phyloP scores from a whole-genome alignment of 1,139 yeast species.

The Suhomyces kunorum region DNA sequence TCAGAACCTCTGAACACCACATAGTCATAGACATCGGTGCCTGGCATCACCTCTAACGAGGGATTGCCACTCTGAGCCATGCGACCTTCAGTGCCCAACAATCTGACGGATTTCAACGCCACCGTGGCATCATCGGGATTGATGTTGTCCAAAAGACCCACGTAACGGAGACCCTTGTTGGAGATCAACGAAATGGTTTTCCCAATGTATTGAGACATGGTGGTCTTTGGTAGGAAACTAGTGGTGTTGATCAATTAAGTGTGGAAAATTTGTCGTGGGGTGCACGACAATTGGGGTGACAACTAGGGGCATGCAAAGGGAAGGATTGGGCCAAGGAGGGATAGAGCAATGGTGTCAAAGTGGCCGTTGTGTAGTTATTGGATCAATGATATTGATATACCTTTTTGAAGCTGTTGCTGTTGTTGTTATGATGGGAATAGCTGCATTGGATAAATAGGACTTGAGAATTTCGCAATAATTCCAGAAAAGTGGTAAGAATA shows the following conservation, averaged over 20 bases:
- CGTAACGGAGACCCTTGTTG: constrained; percentile 83
- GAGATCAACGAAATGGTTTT: constrained; percentile 89
- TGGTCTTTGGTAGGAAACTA: not conserved
- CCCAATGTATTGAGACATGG: constrained; percentile 87
- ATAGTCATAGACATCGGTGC: constrained; percentile 69
- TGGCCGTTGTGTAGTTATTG: too few relatives aligned
- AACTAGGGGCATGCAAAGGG: too few relatives aligned
- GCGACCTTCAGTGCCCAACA: constrained; percentile 94
- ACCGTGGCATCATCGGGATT: constrained; percentile 93
- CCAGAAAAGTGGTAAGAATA: not conserved
- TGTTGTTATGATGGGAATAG: not conserved
- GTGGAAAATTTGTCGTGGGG: not conserved
- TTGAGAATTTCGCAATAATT: too few relatives aligned
- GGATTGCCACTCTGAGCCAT: constrained; percentile 61
- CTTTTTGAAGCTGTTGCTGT: not conserved
- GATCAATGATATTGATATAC: too few relatives aligned
- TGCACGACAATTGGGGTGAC: constrained; percentile 2
- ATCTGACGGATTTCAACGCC: constrained; percentile 76
- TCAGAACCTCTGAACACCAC: constrained; percentile 92
- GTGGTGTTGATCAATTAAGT: not conserved
- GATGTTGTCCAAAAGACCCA: constrained; percentile 82
- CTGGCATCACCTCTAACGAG: constrained; percentile 71
- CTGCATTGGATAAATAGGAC: too few relatives aligned
- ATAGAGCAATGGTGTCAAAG: too few relatives aligned
- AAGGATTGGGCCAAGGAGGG: too few relatives aligned